Percentiles rank a stretch among this genome's conserved stretches.
These are phyloP conservation scores for Leucocoprinus sp. DNA, from an alignment of 768 basidiomycete species.

Conservation along the genomic window DNA sequence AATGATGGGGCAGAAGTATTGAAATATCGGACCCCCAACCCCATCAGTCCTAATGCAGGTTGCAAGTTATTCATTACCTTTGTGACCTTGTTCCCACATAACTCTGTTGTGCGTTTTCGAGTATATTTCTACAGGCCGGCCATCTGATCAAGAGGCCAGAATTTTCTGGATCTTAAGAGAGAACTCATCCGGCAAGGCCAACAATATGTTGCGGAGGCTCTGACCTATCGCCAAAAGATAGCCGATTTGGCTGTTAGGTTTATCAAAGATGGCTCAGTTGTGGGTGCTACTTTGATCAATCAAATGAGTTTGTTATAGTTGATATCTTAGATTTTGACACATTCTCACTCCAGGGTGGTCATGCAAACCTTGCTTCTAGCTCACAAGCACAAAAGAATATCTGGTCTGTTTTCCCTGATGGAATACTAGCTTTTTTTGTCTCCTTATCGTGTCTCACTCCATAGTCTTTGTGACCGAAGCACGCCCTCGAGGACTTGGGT, in stretches of 20 bases:
- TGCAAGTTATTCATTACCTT: slow-evolving; percentile 88
- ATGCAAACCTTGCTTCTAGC: slow-evolving; percentile 88
- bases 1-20: slow-evolving; percentile 65
- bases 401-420: slow-evolving; percentile 32
- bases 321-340: slow-evolving; percentile 76
- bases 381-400: slow-evolving; percentile 86
- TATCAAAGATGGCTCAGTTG: slow-evolving; percentile 91
- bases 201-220: slow-evolving; percentile 67
- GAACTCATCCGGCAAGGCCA: slow-evolving; percentile 78
- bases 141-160: slow-evolving; percentile 35
- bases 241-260: slow-evolving; percentile 84
- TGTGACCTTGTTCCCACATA: slow-evolving; percentile 77
- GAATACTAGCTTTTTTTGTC: slow-evolving; percentile 14
- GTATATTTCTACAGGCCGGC: slow-evolving; percentile 9
- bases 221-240: slow-evolving; percentile 84
- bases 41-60: slow-evolving; percentile 82
- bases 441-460: slow-evolving; percentile 14
- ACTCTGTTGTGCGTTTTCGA: slow-evolving; percentile 53
- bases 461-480: slow-evolving; percentile 95
- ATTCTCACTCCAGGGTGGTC: slow-evolving; percentile 94
- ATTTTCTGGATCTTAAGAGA: slow-evolving; percentile 75
- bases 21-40: slow-evolving; percentile 56
- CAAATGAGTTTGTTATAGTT: slow-evolving; percentile 7
- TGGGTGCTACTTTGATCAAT: slow-evolving; percentile 24
- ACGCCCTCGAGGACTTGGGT: slow-evolving; percentile 84